A percentile compares a stretch with the other conserved stretches of the same genome.
These are phyloP conservation scores for Aechmea fasciata DNA, from an alignment of 176 grass and related monocot species.

Conservation along the genomic window DNA sequence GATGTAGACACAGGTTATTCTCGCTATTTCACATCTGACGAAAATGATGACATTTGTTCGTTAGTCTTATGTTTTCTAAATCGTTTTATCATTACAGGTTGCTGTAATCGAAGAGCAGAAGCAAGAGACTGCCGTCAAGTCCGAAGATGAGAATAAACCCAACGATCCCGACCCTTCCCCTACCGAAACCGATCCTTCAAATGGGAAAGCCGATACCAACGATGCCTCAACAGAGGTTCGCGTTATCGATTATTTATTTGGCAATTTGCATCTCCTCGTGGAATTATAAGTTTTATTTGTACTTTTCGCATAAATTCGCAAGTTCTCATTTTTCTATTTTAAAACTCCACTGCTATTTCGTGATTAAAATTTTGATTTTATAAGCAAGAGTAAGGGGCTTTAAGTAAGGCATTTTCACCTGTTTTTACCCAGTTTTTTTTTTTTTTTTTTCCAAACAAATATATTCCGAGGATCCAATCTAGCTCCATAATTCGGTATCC, in stretches of 20 bases:
- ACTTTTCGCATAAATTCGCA: not conserved
- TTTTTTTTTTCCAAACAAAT: not conserved
- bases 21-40: no score
- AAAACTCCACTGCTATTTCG: not conserved
- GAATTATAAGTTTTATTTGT: not conserved
- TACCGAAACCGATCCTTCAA: constrained; percentile 29
- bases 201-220: constrained; percentile 45
- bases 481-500: not conserved
- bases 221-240: constrained; percentile 49
- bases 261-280: not conserved
- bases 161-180: constrained; percentile 40
- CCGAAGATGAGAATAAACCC: constrained; percentile 40
- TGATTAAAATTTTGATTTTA: not conserved
- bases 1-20: no score
- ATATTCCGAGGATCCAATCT: not conserved
- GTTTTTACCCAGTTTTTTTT: not conserved
- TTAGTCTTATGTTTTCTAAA: not conserved
- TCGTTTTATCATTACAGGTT: constrained; percentile 36
- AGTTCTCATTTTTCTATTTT: not conserved
- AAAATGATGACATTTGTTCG: no score
- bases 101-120: constrained; percentile 51
- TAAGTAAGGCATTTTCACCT: not conserved
- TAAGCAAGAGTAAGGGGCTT: not conserved
- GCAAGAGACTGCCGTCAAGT: constrained; percentile 43
- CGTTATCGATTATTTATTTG: constrained; percentile 24